Evolutionary conservation across 495 filamentous ascomycete species (phyloP), one percentile per base, ranked within the genome.

Genomic region (Tuber indicum): DNA sequence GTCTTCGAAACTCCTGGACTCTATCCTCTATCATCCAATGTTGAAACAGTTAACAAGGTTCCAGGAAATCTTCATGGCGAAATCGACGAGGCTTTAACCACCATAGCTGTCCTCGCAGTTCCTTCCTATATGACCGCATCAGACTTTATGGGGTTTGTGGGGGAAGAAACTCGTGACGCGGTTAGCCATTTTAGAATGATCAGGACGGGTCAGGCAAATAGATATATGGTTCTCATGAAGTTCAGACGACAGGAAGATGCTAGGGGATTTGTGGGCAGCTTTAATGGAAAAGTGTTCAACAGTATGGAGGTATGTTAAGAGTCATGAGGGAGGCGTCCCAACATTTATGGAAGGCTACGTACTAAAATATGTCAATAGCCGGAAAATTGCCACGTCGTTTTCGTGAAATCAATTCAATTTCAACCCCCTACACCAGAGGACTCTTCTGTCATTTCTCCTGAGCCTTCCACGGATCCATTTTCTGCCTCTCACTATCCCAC

Each of bases 191-290:
- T 97, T 82, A 88, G 96, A 62, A 96, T 99, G 91, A 92, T 99
- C 72, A 90, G 93, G 86, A 98, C 96, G 6, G 91, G 91, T 72
- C 87, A 92, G 74, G 89, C 92, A 81, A 98, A 95, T 84, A 89
- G 94, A 82, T 99, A 98, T 86, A 92, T 99, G 90, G 96, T 97
- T 71, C 87, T 99, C 75, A 95, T 99, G 92, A 98, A 97, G 86
- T 98, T 98, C 84, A 87, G 93, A 71, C 91, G 91, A 79, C 87
- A 88, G 69, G 88, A 87, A 81, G 89, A 89, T 77, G 96, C 96
- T 16, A 90, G 86, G 79, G 87, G 90, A 43, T 99, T 95, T 90
- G 90, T 93, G 81, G 90, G 87, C 78, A 91, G 92, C 80, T 97
- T 94, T 88, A 96, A 98, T 87, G 96, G 96, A 72, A 96, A 94